Percentiles rank a stretch among this genome's conserved stretches.
Evolutionary conservation across 352 stramenopile genomes (phyloP).

Genomic region (Globisporangium iwayamae): DNA sequence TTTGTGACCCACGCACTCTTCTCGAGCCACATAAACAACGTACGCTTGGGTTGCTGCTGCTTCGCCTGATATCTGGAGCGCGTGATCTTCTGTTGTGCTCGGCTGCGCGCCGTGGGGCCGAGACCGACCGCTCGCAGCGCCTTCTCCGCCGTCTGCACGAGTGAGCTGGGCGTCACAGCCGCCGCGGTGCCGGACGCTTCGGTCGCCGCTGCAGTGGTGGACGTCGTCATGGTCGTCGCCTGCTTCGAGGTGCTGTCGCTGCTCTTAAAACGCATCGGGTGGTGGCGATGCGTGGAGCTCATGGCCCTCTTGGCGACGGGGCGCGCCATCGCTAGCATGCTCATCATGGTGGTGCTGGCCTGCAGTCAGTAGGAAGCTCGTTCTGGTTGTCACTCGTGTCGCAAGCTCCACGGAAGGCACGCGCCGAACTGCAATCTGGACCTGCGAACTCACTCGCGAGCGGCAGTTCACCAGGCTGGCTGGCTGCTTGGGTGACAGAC

Average conservation of each 20-base stretch:
- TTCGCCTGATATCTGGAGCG: slow-evolving; percentile 7
- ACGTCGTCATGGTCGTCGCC: slow-evolving; percentile 3
- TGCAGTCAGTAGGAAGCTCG: not conserved
- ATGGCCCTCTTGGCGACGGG: not conserved
- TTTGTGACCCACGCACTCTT: not conserved
- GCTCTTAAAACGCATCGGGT: slow-evolving; percentile 17
- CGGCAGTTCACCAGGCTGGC: not conserved
- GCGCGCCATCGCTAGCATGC: slow-evolving; percentile 15
- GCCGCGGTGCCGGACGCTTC: not conserved
- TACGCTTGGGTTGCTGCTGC: slow-evolving; percentile 12
- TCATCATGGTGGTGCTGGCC: slow-evolving; percentile 9
- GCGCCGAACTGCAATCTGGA: slow-evolving; percentile 9
- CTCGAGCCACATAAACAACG: not conserved
- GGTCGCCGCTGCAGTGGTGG: not conserved
- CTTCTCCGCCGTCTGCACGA: slow-evolving; percentile 20
- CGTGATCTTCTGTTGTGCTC: slow-evolving; percentile 23
- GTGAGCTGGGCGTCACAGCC: slow-evolving; percentile 2
- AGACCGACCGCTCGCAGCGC: slow-evolving; percentile 23
- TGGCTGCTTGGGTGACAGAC: slow-evolving; percentile 7
- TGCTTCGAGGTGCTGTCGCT: not conserved
- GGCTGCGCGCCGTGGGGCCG: slow-evolving; percentile 22
- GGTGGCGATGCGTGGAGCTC: not conserved
- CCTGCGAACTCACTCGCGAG: not conserved
- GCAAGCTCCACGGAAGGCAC: not conserved
- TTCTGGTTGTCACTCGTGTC: not conserved